These are phyloP conservation scores for Dalbergia cochinchinensis DNA, from an alignment of 306 rosid species.

Conservation along the genomic window DNA sequence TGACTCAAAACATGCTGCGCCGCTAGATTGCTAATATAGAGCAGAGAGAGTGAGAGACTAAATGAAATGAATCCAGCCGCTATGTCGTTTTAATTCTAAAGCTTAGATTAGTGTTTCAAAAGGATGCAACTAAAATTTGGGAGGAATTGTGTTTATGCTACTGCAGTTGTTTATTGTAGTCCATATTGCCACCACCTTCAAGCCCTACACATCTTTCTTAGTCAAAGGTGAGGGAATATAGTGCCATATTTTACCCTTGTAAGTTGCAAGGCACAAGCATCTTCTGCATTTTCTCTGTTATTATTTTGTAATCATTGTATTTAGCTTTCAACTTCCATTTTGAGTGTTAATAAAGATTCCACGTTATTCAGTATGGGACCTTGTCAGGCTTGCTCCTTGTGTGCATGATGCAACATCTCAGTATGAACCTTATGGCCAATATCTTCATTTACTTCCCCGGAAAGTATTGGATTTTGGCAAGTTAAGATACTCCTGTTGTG, in stretches of 20 bases:
- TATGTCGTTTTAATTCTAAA: conserved; percentile 29
- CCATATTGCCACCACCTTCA: conserved; percentile 24
- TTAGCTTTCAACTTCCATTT: conserved; percentile 21
- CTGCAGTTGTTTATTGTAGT: conserved; percentile 33
- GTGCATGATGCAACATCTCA: conserved; percentile 7
- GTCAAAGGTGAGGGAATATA: conserved; percentile 33
- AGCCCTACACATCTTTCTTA: conserved; percentile 18
- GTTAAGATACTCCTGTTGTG: conserved; percentile 1
- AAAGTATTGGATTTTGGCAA: conserved; percentile 8
- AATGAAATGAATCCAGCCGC: conserved; percentile 27
- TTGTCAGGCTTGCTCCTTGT: conserved; percentile 15
- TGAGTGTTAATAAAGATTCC: conserved; percentile 39
- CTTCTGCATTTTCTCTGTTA: conserved; percentile 31
- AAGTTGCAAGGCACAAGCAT: conserved; percentile 32
- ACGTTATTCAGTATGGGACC: background rate
- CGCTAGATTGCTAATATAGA: conserved; percentile 38
- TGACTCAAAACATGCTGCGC: conserved; percentile 39
- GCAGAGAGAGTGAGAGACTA: conserved; percentile 14
- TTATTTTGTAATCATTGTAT: background rate
- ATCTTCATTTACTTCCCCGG: conserved; percentile 15
- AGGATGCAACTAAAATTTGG: conserved; percentile 38
- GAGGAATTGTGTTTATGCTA: conserved; percentile 18
- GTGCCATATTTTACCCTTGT: conserved; percentile 32
- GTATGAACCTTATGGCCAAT: background rate
- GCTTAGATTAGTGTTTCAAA: conserved; percentile 11